These are phyloP conservation scores for Raffaelea albimanens DNA, from an alignment of 2,329 filamentous ascomycete genomes.

Conservation along the genomic window DNA sequence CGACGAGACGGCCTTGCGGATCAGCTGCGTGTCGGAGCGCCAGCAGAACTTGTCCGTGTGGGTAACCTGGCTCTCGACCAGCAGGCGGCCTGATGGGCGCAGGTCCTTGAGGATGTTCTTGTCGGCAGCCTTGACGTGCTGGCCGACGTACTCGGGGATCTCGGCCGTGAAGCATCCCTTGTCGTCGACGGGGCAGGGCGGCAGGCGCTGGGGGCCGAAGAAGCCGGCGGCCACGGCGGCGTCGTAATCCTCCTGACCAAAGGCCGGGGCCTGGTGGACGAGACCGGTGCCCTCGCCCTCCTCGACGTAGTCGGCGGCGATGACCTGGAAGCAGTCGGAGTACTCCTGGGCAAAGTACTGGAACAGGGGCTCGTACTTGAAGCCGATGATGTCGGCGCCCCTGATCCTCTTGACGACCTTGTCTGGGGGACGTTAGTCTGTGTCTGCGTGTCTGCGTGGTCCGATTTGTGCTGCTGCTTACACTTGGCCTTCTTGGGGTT, in stretches of 20 bases:
- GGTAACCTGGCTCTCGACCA: slow-evolving; percentile 78
- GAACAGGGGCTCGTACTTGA: slow-evolving; percentile 84
- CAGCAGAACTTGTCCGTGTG: slow-evolving; percentile 94
- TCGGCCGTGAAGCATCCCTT: slow-evolving; percentile 61
- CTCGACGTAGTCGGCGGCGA: slow-evolving; percentile 80
- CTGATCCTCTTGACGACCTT: slow-evolving; percentile 71
- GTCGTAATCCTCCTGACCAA: slow-evolving; percentile 93
- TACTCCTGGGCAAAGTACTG: slow-evolving; percentile 85
- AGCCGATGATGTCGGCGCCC: slow-evolving; percentile 77
- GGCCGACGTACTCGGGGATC: slow-evolving; percentile 71
- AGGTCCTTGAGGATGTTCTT: slow-evolving; percentile 88
- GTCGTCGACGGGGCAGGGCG: slow-evolving; percentile 89
- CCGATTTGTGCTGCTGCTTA: no score
- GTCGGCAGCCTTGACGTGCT: slow-evolving; percentile 87
- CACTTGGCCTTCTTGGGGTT: slow-evolving; percentile 91
- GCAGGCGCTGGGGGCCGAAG: slow-evolving; percentile 64
- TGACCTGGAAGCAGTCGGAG: slow-evolving; percentile 72
- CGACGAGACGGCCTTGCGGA: slow-evolving; percentile 83
- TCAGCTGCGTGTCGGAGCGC: slow-evolving; percentile 88
- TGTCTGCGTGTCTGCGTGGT: no score
- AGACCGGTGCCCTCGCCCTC: slow-evolving; percentile 86
- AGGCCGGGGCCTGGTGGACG: slow-evolving; percentile 87
- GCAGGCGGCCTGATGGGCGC: slow-evolving; percentile 64
- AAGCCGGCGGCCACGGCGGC: slow-evolving; percentile 68
- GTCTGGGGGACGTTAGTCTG: slow-evolving; percentile 25